Evolutionary conservation across 2,329 filamentous ascomycete species (phyloP), one percentile per base, ranked within the genome.

Genomic region (Pestalotiopsis sp.): DNA sequence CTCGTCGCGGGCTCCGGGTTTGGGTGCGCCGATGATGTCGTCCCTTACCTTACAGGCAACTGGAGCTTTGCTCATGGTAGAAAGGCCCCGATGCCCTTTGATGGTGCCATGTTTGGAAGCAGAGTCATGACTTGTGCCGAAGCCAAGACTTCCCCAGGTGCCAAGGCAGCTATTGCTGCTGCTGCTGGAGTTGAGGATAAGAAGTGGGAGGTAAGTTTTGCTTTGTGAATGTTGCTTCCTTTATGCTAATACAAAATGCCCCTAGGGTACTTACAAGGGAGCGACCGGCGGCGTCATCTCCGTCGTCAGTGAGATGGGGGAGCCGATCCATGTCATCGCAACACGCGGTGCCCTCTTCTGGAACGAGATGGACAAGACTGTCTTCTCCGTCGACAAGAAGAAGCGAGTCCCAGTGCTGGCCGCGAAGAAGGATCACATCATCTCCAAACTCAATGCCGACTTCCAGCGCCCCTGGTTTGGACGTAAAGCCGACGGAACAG

Each of bases 391-490:
- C 0, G 69, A 72, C 4, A 75, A 73, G 64, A 71, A 72, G 36
- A 83, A 84, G 72, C 79, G 81, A 27, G 68, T 81, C 17, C 76
- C 76, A 2, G 80, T 80, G 69, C 75, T 85, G 6, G 80, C 80
- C 73, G 81, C 81, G 72, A 81, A 80, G 20, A 68, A 78, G 59
- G 78, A 82, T 13, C 79, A 83, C 74, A 83, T 85, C 72, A 83
- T 85, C 71, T 76, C 78, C 65, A 80, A 79, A 70, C 76, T 85
- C 20, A 85, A 85, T 72, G 80, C 80, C 60, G 83, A 85, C 71
- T 85, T 82, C 75, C 81, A 83, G 65, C 84, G 84, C 69, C 80
- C 82, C 13, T 85, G 83, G 83, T 85, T 85, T 66, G 83, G 82
- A 20, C 76, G 75, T 57, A 83, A 82, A 73, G 76, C 78, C 65